A percentile compares a stretch with the other conserved stretches of the same genome.
These are phyloP conservation scores for Apiospora pterosperma DNA, from an alignment of 2,329 filamentous ascomycete genomes.

Conservation along the genomic window DNA sequence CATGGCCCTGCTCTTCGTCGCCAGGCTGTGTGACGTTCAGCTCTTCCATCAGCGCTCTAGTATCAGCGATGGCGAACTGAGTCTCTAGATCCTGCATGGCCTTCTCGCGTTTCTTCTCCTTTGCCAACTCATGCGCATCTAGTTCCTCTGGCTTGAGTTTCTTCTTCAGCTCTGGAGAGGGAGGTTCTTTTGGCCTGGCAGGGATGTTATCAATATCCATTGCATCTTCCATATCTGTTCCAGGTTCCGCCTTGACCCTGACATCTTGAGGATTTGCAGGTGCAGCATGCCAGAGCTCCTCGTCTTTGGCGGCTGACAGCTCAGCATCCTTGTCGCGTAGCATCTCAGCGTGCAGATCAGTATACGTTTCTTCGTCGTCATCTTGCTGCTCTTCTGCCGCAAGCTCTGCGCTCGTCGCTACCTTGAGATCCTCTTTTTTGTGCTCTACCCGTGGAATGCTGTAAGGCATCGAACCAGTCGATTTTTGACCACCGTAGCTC, in stretches of 20 bases:
- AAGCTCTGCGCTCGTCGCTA: constrained; percentile 55
- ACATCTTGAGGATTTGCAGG: constrained; percentile 15
- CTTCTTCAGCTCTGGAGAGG: constrained; percentile 30
- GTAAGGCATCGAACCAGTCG: constrained; percentile 43
- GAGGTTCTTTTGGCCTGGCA: constrained; percentile 22
- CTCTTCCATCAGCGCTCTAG: constrained; percentile 28
- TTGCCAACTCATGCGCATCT: constrained; percentile 19
- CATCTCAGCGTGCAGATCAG: constrained; percentile 32
- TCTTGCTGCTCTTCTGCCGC: constrained; percentile 48
- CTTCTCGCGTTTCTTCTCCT: constrained; percentile 27
- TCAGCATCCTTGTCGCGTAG: constrained; percentile 21
- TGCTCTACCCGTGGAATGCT: constrained; percentile 54
- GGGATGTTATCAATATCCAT: constrained; percentile 40
- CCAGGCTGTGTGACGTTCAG: constrained; percentile 25
- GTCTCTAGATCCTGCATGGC: constrained; percentile 26
- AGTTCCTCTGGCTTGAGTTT: constrained; percentile 17
- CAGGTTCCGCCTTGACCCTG: constrained; percentile 44
- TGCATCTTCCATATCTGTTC: constrained; percentile 30
- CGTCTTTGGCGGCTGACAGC: constrained; percentile 26
- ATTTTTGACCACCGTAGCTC: constrained; percentile 23
- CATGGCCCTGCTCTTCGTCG: constrained; percentile 12
- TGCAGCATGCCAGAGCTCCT: constrained; percentile 41
- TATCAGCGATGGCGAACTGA: constrained; percentile 20
- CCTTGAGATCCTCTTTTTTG: constrained; percentile 49
- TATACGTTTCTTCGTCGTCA: constrained; percentile 40